Percentiles rank a stretch among this genome's conserved stretches.
These are phyloP conservation scores for Rhizophagus prolifer DNA, from an alignment of 192 early-diverging fungal species.

Conservation along the genomic window DNA sequence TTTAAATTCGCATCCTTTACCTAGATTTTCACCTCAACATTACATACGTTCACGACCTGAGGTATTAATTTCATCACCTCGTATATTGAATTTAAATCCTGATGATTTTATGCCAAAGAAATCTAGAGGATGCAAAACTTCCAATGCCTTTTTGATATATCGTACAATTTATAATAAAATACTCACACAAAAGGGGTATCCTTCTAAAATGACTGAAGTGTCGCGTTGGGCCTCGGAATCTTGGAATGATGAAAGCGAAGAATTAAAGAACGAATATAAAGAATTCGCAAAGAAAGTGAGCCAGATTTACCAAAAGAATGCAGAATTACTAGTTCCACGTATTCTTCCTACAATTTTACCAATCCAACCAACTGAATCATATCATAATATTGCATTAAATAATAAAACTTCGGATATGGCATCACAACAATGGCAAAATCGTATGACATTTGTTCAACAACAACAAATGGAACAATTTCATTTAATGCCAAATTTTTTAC, in stretches of 20 bases:
- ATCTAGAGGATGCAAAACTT: slow-evolving; percentile 1
- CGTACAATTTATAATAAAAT: slow-evolving; percentile 5
- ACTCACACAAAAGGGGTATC: background rate
- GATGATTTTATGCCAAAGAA: slow-evolving; percentile 8
- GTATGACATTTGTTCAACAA: too few relatives aligned
- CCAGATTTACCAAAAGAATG: background rate
- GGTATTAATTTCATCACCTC: background rate
- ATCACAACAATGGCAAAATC: too few relatives aligned
- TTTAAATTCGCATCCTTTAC: background rate
- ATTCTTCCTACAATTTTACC: background rate
- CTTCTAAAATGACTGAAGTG: slow-evolving; percentile 11
- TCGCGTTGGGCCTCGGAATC: slow-evolving; percentile 11
- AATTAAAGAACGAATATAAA: slow-evolving; percentile 2
- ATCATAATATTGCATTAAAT: too few relatives aligned
- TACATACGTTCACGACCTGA: background rate
- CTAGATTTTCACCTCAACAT: too few relatives aligned
- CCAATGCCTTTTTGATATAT: slow-evolving; percentile 23
- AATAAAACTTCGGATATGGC: too few relatives aligned
- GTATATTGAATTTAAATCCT: background rate
- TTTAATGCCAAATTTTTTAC: too few relatives aligned
- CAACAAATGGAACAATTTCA: too few relatives aligned
- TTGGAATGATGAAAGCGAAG: background rate
- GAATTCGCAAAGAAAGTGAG: slow-evolving; percentile 11
- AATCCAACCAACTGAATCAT: background rate
- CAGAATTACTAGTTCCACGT: background rate